These are phyloP conservation scores for Penicillium parvum DNA, from an alignment of 495 filamentous ascomycete species.

Conservation along the genomic window DNA sequence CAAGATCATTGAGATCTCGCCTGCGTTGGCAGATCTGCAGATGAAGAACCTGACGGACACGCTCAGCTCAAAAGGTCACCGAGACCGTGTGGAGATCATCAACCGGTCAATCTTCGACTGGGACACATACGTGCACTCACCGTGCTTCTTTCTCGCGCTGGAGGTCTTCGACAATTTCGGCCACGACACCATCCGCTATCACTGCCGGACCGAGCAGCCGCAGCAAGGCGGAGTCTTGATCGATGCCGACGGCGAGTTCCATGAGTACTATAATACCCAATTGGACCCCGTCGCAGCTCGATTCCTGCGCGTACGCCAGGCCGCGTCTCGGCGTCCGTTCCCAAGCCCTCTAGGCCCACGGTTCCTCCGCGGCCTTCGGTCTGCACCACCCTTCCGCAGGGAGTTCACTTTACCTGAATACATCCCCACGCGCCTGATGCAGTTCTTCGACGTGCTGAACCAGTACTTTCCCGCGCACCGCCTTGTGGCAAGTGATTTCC, in stretches of 20 bases:
- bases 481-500: slow-evolving; percentile 88
- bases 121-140: slow-evolving; percentile 75
- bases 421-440: slow-evolving; percentile 89
- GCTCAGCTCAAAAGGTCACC: slow-evolving; percentile 66
- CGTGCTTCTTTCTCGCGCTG: slow-evolving; percentile 97
- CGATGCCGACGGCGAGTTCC: slow-evolving; percentile 81
- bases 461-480: slow-evolving; percentile 84
- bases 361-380: slow-evolving; percentile 53
- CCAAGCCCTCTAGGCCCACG: slow-evolving; percentile 52
- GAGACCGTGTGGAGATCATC: slow-evolving; percentile 84
- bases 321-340: slow-evolving; percentile 53
- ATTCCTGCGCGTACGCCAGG: slow-evolving; percentile 73
- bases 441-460: slow-evolving; percentile 89
- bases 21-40: slow-evolving; percentile 73
- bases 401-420: slow-evolving; percentile 82
- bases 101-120: slow-evolving; percentile 95
- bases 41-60: slow-evolving; percentile 59
- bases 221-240: slow-evolving; percentile 86
- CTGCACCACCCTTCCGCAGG: slow-evolving; percentile 58
- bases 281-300: slow-evolving; percentile 80
- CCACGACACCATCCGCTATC: slow-evolving; percentile 89
- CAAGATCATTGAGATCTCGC: slow-evolving; percentile 92
- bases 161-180: slow-evolving; percentile 99
- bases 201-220: slow-evolving; percentile 65
- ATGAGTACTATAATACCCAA: slow-evolving; percentile 76